Evolutionary conservation across 345 rosid species (phyloP).

Genomic region (Turritis glabra): DNA sequence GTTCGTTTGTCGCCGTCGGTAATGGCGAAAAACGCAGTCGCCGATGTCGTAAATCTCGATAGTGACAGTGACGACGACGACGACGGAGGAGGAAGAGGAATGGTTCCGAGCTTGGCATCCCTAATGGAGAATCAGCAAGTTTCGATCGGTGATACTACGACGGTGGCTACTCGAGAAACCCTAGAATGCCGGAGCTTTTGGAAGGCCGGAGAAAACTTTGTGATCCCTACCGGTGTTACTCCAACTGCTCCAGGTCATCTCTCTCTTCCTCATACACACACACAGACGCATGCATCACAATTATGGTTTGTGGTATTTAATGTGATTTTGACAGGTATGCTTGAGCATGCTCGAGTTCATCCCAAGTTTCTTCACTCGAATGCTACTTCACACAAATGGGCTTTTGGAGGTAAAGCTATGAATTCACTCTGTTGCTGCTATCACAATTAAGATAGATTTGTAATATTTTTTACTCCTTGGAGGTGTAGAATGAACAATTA

Average conservation of each 20-base stretch:
- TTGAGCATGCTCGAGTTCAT: constrained; percentile 94
- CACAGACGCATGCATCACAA: not conserved
- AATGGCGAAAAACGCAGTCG: constrained; percentile 5
- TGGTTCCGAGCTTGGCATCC: constrained; percentile 7
- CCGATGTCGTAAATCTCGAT: constrained; percentile 42
- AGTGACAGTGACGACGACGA: constrained; percentile 57
- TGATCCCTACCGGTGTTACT: constrained; percentile 37
- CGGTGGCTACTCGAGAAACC: constrained; percentile 33
- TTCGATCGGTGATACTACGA: constrained; percentile 21
- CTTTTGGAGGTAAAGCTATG: constrained; percentile 74
- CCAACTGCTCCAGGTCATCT: not conserved
- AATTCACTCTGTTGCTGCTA: not conserved
- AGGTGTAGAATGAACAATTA: not conserved
- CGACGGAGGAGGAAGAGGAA: constrained; percentile 3
- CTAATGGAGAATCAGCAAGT: constrained; percentile 21
- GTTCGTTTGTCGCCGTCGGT: not conserved
- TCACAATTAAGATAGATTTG: not conserved
- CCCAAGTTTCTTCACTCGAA: constrained; percentile 97
- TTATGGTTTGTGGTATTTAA: not conserved
- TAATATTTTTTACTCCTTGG: not conserved
- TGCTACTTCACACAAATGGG: constrained; percentile 99
- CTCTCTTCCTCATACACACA: not conserved
- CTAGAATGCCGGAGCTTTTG: constrained; percentile 75
- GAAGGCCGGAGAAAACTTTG: constrained; percentile 67
- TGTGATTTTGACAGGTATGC: constrained; percentile 41